Base-by-base conservation (phyloP, 495 filamentous ascomycete species). In the Penicillium pulvis region DNA sequence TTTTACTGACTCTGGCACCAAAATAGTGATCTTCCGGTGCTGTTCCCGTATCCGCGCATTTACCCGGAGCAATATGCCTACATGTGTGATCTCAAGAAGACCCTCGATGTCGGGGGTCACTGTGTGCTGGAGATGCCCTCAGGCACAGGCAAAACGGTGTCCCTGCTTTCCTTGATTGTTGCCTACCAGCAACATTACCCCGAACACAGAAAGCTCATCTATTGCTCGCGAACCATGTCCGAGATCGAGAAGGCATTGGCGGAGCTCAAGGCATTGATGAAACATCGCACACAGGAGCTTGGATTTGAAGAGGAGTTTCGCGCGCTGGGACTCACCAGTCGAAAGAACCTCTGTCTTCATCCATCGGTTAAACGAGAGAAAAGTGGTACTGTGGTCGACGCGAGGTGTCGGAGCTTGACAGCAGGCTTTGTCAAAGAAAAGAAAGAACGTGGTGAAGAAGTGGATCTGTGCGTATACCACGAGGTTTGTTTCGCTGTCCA, bases 111-210 rank as follows among this genome's bases (percentile, higher is more conserved):
- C 28, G 89, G 89, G 56, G 95, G 95, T 58, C 91, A 98, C 77
- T 95, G 92, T 75, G 93, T 99, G n/a, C 78, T 99, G 68, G 94
- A 99, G 76, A 99, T 99, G 94, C 94, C 94, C 79, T 99, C 94
- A 54, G 94, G 94, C n/a, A 99, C 94, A 28, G 94, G 94, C 50
- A 99, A 99, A 79, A 99, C 94, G 0, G 90, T 99, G 20, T 96
- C 94, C 2, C 81, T 99, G 0, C 81, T 99, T 24, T 97, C 94
- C 0, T 81, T 99, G 62, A 99, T 99, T 62, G 86, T 99, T 48
- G 92, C 94, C 50, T 98, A 98, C 66, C 95, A 98, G 71, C 87
- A 91, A 69, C 87, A 92, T 67, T 92, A 91, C 58, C 88, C 91
- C 5, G 90, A 94, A 69, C 89, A 93, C 60, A 80, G 94, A 41